Evolutionary conservation across 306 rosid genomes (phyloP).

Genomic region (Pachyrhizus erosus): DNA sequence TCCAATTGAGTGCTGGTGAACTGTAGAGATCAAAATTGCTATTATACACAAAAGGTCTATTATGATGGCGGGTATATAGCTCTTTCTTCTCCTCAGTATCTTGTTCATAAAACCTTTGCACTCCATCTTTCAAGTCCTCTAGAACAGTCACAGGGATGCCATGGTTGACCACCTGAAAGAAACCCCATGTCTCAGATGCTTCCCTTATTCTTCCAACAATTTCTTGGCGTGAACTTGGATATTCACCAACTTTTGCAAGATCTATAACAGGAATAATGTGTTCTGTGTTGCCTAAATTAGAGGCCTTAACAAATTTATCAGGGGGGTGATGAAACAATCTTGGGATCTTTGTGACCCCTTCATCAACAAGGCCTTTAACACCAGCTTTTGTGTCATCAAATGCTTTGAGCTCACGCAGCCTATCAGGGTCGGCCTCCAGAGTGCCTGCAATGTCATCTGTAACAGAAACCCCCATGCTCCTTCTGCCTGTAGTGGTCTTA

Average conservation of each 20-base stretch:
- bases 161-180: slow-evolving; percentile 47
- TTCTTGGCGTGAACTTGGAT: slow-evolving; percentile 17
- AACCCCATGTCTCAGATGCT: slow-evolving; percentile 46
- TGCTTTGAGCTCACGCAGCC: slow-evolving; percentile 29
- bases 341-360: slow-evolving; percentile 41
- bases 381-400: slow-evolving; percentile 48
- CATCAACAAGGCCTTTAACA: slow-evolving; percentile 43
- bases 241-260: not conserved
- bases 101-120: slow-evolving; percentile 39
- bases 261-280: slow-evolving; percentile 40
- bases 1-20: slow-evolving; percentile 50
- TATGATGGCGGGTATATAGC: slow-evolving; percentile 17
- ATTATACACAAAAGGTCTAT: slow-evolving; percentile 30
- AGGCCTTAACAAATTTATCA: not conserved
- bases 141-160: slow-evolving; percentile 37
- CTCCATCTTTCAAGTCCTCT: slow-evolving; percentile 38
- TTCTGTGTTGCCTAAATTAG: slow-evolving; percentile 31
- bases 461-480: not conserved
- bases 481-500: not conserved
- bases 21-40: slow-evolving; percentile 43
- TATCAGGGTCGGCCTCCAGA: not conserved
- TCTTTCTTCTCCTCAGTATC: slow-evolving; percentile 37
- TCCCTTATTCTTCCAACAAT: slow-evolving; percentile 31
- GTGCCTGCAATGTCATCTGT: not conserved
- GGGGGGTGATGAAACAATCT: slow-evolving; percentile 40